Evolutionary conservation across 768 basidiomycete genomes (phyloP), one percentile per base, ranked within the genome.

Genomic region (Holtermanniella nyarrowii): DNA sequence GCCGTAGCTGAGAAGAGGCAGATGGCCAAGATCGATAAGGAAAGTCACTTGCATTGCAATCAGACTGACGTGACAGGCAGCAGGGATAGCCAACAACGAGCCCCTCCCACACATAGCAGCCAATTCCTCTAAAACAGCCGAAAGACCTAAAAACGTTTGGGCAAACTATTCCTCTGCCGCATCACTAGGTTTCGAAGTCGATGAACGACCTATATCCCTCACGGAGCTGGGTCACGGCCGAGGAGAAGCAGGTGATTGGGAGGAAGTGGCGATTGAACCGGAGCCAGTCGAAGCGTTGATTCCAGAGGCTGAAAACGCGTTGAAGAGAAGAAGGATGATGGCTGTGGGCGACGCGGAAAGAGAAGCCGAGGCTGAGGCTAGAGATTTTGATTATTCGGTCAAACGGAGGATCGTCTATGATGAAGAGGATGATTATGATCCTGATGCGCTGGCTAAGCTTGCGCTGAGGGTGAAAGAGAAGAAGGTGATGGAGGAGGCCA

Each of bases 121-220:
- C n/a, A n/a, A n/a, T n/a, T n/a, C n/a, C 14, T 42, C 49, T n/a
- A 16, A 41, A 16, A 39, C 50, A 20, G 20, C 67, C 3, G 82
- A 79, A 22, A 63, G 59, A 31, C 58, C 62, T 0, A 49, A 59
- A 2, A 71, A 73, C 51, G 65, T 62, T 82, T 79, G 56, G 54
- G 77, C 84, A 0, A 85, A 93, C 69, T 99, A 97, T 70, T 82
- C 87, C 11, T 89, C 88, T 0, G 84, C 93, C 0, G 83, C 79
- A 44, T 85, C 83, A 0, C 77, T 97, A 0, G 91, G 91, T 1
- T 83, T 80, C 61, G 75, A 62, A 10, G 90, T 93, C 62, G 84
- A 83, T 1, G 86, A 88, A 54, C 81, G 76, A 5, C 85, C 85
- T 52, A 74, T 78, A 48, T 62, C 78, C 24, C 75, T 76, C n/a